Evolutionary conservation across 176 grass and related monocot species (phyloP), one percentile per base, ranked within the genome.

Genomic region (Paspalum vaginatum): DNA sequence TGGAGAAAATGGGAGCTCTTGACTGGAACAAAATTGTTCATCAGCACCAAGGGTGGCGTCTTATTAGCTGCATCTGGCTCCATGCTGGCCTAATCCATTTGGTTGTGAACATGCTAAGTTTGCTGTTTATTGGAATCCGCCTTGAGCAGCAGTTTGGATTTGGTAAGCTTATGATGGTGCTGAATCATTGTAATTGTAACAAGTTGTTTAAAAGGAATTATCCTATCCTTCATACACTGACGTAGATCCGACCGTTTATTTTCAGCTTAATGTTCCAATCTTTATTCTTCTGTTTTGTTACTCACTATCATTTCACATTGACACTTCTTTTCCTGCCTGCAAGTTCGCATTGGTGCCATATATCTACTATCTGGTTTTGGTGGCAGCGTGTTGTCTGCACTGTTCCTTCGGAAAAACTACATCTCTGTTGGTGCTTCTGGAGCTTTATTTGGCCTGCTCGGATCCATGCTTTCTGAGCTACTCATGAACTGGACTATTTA

Each of bases 381-480:
- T 17, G 95, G 95, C 22, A 92, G 91, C 61, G 66, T 98, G n/a
- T 75, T 98, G 66, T 91, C 96, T 20, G 70, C 96, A 46, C 90
- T 98, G 27, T 91, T 95, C 76, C 82, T 95, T 62, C 67, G 24
- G 24, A 89, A 75, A 24, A 92, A 88, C 67, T 79, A 55, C 53
- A 79, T 90, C 41, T 93, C 97, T 0, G 87, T 99, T 40, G 90
- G 96, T 84, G 96, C 96, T 37, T 99, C 96, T 74, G 96, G 93
- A 67, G 93, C 97, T 79, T 78, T 99, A 55, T 99, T 99, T 88
- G 97, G 97, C 57, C 79, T 99, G 44, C 88, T 99, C 47, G 97
- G 97, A 54, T 91, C 97, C 47, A 96, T 99, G 97, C 96, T 99
- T 83, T 99, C 97, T 82, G 97, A 99, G 50, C 93, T 99, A 21